A percentile compares a stretch with the other conserved stretches of the same genome.
Evolutionary conservation across 1,139 yeast genomes (phyloP).

Genomic region (Yamadazyma dushanensis): DNA sequence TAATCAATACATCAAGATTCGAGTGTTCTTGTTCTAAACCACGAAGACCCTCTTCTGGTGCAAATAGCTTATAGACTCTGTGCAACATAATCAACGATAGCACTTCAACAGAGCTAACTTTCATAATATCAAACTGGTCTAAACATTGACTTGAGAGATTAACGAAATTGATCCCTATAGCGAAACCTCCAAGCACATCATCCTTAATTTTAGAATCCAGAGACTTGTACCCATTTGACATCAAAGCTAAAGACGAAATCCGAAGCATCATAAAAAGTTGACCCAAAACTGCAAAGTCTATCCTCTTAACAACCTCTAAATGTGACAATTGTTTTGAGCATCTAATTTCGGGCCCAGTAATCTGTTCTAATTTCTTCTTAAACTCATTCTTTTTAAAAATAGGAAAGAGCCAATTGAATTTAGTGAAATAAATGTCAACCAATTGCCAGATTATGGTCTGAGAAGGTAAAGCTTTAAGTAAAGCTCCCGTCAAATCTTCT

Average conservation of each 20-base stretch:
- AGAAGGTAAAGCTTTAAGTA: constrained; percentile 34
- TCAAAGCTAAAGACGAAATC: constrained; percentile 29
- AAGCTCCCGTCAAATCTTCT: background rate
- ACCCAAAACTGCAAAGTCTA: constrained; percentile 36
- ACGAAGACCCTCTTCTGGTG: constrained; percentile 52
- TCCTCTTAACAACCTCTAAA: constrained; percentile 25
- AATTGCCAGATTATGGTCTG: constrained; percentile 46
- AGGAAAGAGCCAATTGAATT: constrained; percentile 48
- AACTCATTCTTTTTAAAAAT: constrained; percentile 43
- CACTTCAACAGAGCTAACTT: constrained; percentile 43
- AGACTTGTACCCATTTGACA: constrained; percentile 24
- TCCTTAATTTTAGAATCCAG: constrained; percentile 2
- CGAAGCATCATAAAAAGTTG: constrained; percentile 27
- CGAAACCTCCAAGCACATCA: constrained; percentile 1
- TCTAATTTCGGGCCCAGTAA: constrained; percentile 26
- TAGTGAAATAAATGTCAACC: constrained; percentile 42
- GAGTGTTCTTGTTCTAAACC: constrained; percentile 49
- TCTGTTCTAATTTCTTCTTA: constrained; percentile 17
- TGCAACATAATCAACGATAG: constrained; percentile 47
- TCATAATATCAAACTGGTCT: constrained; percentile 36
- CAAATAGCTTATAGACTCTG: constrained; percentile 37
- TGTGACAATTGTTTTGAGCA: constrained; percentile 10
- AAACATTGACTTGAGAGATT: constrained; percentile 39
- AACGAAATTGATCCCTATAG: constrained; percentile 29
- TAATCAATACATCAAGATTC: constrained; percentile 11